Conservation (phyloP, 2,329 filamentous ascomycete genomes). For the Aurifilum marmelostoma region DNA sequence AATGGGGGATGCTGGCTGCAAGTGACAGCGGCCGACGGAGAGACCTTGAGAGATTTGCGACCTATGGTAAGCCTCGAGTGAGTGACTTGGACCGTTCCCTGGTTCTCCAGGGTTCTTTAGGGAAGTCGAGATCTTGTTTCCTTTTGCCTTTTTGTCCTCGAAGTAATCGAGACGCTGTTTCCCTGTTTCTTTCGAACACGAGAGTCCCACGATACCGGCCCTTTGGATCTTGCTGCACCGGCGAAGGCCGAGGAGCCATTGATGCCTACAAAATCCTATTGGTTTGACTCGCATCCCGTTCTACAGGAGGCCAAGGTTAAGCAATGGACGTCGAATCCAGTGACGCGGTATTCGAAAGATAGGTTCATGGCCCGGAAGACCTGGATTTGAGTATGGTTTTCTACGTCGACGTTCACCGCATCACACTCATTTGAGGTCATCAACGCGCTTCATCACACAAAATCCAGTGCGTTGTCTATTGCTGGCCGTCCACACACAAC, state of each 20-base stretch:
- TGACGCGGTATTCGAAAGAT: not conserved
- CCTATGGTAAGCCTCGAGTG: not conserved
- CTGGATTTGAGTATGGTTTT: not conserved
- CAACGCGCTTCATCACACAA: not conserved
- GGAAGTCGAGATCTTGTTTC: no score
- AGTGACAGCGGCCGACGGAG: not conserved
- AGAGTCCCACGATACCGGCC: not conserved
- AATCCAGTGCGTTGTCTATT: not conserved
- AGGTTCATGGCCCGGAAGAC: not conserved
- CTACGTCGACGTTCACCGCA: no score
- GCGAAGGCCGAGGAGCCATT: not conserved
- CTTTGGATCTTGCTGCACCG: not conserved
- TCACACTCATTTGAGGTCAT: not conserved
- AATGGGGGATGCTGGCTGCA: not conserved
- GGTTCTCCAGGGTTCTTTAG: not conserved
- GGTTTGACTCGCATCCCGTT: no score
- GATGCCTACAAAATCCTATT: not conserved
- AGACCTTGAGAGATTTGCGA: not conserved
- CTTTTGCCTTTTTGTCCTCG: no score
- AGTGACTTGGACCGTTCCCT: not conserved
- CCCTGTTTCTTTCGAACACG: not conserved
- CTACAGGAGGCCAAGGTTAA: not conserved
- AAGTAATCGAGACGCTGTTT: not conserved
- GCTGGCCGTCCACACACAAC: not conserved
- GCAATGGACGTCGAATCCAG: not conserved